Base-by-base conservation (phyloP, 257 asterid species). In the Voacanga thouarsii region DNA sequence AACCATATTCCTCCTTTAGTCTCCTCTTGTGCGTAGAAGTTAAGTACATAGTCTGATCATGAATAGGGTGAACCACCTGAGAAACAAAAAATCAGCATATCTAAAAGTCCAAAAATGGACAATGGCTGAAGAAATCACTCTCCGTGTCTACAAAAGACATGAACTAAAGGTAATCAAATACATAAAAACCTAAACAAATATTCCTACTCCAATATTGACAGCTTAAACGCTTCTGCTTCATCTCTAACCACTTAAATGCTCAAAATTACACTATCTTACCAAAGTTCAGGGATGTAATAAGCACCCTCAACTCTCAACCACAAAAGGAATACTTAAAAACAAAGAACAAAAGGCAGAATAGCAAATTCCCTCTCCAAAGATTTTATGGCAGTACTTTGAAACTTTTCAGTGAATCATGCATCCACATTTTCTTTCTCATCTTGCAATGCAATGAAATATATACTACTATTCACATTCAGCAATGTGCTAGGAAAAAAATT, bases 31-130 rank as follows among this genome's bases (percentile, higher is more conserved):
- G 99, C 83, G 91, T 94, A 87, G 75, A 44, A 12, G 90, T 90
- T 83, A 95, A 83, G 89, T 95, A 95, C 82, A 95, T 82, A 45
- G 97, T 79, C 84, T 89, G 96, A 82, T 95, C 99, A 67, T 95
- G 99, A 70, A 91, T 91, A 30, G 99, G 96, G 82, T 92, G 98
- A 73, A 73, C 77, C 61, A 73, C 77, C 77, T 73, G 75, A 41
- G 4, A 44, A 65, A 41, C 15, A 39, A 39, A 39, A 9, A 3
- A 68, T 68, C 21, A 41, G 41, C 28, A 68, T 23, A 55, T 47
- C 30, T 16, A 7, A 66, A 18, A 15, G 0, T 3, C 24, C 24
- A 18, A 41, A 66, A 21, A 66, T 7, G 3, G 14, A 37, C 8
- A 16, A 66, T 16, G 12, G 71, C 49, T 66, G 49, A 66, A 68